Conservation (phyloP, 1,139 yeast genomes). For the Pichia inconspicua region DNA sequence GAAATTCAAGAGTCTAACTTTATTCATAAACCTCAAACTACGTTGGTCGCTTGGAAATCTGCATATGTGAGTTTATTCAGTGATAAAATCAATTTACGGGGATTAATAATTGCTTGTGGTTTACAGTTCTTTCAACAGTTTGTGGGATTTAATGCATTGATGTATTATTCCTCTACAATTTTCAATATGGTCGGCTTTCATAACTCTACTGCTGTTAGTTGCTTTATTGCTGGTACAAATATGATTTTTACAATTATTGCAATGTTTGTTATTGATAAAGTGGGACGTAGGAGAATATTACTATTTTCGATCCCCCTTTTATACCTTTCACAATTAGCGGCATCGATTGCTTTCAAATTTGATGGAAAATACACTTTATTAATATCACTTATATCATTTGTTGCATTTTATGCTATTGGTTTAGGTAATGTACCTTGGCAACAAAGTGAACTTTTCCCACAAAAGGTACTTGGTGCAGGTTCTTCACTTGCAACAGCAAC, state of each 20-base stretch:
- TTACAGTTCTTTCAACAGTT: conserved; percentile 54
- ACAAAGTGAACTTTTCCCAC: conserved; percentile 53
- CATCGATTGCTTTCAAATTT: conserved; percentile 46
- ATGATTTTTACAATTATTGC: conserved; percentile 49
- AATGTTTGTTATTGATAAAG: conserved; percentile 41
- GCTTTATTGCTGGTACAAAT: conserved; percentile 52
- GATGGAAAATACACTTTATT: conserved; percentile 42
- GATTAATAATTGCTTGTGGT: conserved; percentile 51
- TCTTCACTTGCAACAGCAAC: conserved; percentile 50
- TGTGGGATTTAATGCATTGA: conserved; percentile 53
- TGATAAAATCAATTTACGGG: conserved; percentile 42
- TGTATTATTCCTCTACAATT: conserved; percentile 53
- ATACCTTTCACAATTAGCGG: conserved; percentile 39
- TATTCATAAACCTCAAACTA: neutral
- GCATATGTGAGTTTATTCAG: conserved; percentile 38
- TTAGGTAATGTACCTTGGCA: conserved; percentile 59
- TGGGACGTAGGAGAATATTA: conserved; percentile 49
- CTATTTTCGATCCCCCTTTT: conserved; percentile 42
- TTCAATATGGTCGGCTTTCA: conserved; percentile 49
- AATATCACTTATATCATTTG: conserved; percentile 42
- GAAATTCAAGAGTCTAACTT: neutral
- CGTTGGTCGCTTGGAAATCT: conserved; percentile 30
- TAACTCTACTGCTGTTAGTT: conserved; percentile 50
- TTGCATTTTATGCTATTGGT: conserved; percentile 50
- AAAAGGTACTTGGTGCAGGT: conserved; percentile 48